Evolutionary conservation across 352 stramenopile species (phyloP), one percentile per base, ranked within the genome.

Genomic region (Pythium periplocum): DNA sequence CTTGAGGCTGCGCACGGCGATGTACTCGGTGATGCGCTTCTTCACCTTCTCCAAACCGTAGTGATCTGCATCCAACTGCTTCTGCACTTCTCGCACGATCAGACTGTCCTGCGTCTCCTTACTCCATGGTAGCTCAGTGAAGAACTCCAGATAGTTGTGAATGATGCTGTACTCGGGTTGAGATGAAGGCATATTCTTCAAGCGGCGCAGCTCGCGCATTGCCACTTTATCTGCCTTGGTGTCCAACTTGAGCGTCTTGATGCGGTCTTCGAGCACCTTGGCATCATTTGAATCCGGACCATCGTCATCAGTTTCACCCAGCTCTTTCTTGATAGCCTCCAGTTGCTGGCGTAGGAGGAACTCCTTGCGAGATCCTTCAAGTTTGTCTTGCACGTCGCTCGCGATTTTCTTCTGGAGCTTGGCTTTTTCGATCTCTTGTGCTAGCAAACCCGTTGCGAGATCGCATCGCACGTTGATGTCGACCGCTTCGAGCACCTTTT

Each of bases 251-350:
- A 89, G 57, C 17, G 68, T 51, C 42, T 75, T 73, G 33, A 90
- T 51, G 4, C 78, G 70, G 34, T 84, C 75, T 54, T 88, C 78
- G 34, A 90, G 65, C 51, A 73, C 42, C 44, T 81, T 81, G 30
- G 86, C 61, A 5, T 90, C 77, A 10, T 69, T 61, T 2, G 59
- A 61, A 32, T 73, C 74, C 17, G 49, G 52, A 1, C 59, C 64
- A 8, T 86, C 73, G 7, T 86, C 73, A 2, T 67, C 61, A 1
- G 52, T 62, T 39, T 86, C 70, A 1, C 96, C 96, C 0, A 99
- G 76, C 66, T 99, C 94, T 47, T 99, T 99, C 74, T 99, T 99
- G 65, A 99, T 99, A 1, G 83, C 95, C 66, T 99, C 98, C 4
- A 99, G 76, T 67, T 99, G 97, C 69, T 99, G 95, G n/a, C 79